These are phyloP conservation scores for Moesziomyces sp. DNA, from an alignment of 1,284 basidiomycete species.

Conservation along the genomic window DNA sequence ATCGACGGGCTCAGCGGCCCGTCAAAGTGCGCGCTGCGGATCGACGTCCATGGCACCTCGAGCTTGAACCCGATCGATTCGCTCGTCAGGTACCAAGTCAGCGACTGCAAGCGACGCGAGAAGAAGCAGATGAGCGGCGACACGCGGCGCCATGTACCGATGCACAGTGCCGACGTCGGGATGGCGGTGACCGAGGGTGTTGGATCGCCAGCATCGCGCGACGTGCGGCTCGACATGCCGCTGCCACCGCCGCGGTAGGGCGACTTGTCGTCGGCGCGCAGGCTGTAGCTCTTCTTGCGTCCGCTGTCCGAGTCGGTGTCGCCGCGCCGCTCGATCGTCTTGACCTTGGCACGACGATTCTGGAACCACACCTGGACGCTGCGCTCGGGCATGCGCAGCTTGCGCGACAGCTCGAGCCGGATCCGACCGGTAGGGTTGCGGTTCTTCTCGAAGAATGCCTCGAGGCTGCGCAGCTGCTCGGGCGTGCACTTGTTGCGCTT, in stretches of 20 bases:
- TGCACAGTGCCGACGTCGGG: constrained; percentile 48
- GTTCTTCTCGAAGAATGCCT: constrained; percentile 56
- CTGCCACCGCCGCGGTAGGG: constrained; percentile 2
- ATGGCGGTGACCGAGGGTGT: constrained; percentile 43
- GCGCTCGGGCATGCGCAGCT: constrained; percentile 55
- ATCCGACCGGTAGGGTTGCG: constrained; percentile 56
- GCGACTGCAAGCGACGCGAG: constrained; percentile 46
- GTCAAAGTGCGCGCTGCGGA: constrained; percentile 40
- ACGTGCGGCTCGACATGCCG: neutral
- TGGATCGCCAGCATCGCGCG: constrained; percentile 11
- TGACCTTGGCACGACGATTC: constrained; percentile 53
- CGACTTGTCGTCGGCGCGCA: constrained; percentile 22
- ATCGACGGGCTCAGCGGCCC: constrained; percentile 30
- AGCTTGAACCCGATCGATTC: constrained; percentile 63
- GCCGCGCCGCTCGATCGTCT: constrained; percentile 40
- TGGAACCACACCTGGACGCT: constrained; percentile 63
- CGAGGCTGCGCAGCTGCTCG: constrained; percentile 51
- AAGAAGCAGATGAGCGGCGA: constrained; percentile 60
- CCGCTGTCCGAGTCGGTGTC: constrained; percentile 20
- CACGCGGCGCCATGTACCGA: constrained; percentile 59
- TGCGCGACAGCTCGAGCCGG: constrained; percentile 46
- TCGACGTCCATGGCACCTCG: constrained; percentile 53
- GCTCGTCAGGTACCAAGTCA: constrained; percentile 56
- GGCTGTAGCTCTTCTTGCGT: constrained; percentile 30
- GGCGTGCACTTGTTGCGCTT: constrained; percentile 60